Evolutionary conservation across 305 asterid genomes (phyloP).

Genomic region (Fraxinus baroniana): DNA sequence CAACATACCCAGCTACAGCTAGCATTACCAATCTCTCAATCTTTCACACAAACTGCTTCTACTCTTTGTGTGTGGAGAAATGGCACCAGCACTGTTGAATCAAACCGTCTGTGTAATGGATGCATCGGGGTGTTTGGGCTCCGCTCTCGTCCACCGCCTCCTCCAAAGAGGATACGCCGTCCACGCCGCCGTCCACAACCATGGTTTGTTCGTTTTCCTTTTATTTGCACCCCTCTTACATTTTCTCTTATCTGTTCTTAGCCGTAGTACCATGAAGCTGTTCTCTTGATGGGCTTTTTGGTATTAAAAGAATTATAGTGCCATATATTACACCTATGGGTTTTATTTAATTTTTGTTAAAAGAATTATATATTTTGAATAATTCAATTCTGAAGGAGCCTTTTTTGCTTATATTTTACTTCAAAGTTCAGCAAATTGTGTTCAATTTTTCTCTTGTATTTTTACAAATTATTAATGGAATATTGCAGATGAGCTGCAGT

Average conservation of each 20-base stretch:
- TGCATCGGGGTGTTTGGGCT: conserved; percentile 71
- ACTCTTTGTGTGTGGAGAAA: neutral
- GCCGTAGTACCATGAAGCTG: neutral
- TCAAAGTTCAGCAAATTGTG: neutral
- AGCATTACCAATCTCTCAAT: neutral
- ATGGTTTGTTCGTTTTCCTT: conserved; percentile 31
- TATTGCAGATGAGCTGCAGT: conserved; percentile 47
- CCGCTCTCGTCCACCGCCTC: conserved; percentile 63
- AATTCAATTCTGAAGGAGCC: neutral
- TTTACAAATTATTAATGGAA: neutral
- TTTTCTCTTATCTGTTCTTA: neutral
- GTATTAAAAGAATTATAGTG: neutral
- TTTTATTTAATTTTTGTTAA: neutral
- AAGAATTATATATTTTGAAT: neutral
- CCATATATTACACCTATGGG: neutral
- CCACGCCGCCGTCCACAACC: conserved; percentile 74
- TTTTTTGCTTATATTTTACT: neutral
- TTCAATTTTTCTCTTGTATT: neutral
- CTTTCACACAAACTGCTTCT: neutral
- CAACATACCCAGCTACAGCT: neutral
- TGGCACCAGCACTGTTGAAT: conserved; percentile 42
- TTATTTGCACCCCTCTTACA: neutral
- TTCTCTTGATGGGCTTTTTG: neutral
- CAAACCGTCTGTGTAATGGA: conserved; percentile 82
- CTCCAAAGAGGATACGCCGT: conserved; percentile 69